Evolutionary conservation across 495 filamentous ascomycete species (phyloP).

Genomic region (Podospora didyma): DNA sequence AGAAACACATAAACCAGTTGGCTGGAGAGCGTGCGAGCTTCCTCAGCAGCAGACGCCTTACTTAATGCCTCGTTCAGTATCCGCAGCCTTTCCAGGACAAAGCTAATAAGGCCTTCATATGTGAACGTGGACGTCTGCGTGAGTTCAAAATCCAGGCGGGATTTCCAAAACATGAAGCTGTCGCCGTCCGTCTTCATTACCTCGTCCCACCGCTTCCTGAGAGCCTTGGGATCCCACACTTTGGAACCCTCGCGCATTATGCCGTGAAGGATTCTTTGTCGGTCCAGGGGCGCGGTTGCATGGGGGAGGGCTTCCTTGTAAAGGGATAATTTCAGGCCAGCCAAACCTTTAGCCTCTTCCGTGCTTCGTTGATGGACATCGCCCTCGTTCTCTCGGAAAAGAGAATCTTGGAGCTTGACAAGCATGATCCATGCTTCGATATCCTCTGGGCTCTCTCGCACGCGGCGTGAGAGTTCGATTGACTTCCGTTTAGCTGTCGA

Average conservation of each 20-base stretch:
- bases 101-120: constrained; percentile 58
- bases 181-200: constrained; percentile 53
- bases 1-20: constrained; percentile 71
- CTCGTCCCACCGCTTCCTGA: constrained; percentile 62
- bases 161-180: constrained; percentile 64
- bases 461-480: constrained; percentile 52
- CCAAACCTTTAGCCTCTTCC: constrained; percentile 62
- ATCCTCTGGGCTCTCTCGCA: constrained; percentile 62
- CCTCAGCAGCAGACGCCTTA: constrained; percentile 10
- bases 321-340: constrained; percentile 76
- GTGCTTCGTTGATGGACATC: constrained; percentile 13
- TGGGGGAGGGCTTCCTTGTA: constrained; percentile 72
- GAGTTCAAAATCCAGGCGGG: constrained; percentile 73
- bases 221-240: constrained; percentile 64
- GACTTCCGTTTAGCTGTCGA: constrained; percentile 44
- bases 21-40: constrained; percentile 28
- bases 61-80: constrained; percentile 37
- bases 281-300: constrained; percentile 31
- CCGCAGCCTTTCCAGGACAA: constrained; percentile 55
- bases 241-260: constrained; percentile 67
- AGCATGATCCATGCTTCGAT: constrained; percentile 70
- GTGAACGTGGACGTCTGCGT: constrained; percentile 62
- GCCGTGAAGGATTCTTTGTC: constrained; percentile 58
- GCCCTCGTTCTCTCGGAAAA: constrained; percentile 46
- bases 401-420: constrained; percentile 66